Evolutionary conservation across 176 grass and related monocot species (phyloP), one percentile per base, ranked within the genome.

Genomic region (Triticum aestivum): DNA sequence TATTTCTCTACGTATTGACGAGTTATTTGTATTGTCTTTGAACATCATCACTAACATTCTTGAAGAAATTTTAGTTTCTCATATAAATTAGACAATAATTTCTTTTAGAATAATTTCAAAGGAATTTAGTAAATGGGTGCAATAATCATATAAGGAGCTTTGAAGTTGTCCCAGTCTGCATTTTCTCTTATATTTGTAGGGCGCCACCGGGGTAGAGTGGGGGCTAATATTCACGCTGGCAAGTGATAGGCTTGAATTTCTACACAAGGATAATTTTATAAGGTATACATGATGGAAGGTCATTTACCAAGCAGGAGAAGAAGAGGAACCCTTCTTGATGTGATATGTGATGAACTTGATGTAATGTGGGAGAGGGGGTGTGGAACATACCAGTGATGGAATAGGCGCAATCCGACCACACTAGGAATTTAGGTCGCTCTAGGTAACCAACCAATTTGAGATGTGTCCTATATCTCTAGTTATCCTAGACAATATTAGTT

Each of bases 281-380:
- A 79, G 82, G 79, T 84, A 65, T 88, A 9, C 95, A 87, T 6
- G 93, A 95, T 89, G 93, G 89, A 58, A 88, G 61, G 63, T 44
- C 42, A 18, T 97, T 95, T 79, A 27, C 79, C 27, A 74, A 86
- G 74, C 11, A 92, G 89, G 92, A 91, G 84, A 11, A 89, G 52
- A 74, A 89, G 21, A 81, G 52, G 69, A 68, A 59, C 2, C 79
- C 85, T 44, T 82, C 29, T 41, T 7, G 9, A 66, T 77, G 80
- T 70, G 88, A 78, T 20, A 56, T 65, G 30, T 87, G 61, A 69
- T 41, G 12, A 18, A 84, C 12, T 66, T 54, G 15, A 18, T 54
- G 15, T 44, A 44, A 44, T 44, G 41, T 44, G 41, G 9, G 41
- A 11, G 41, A 3, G 41, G 10, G 41, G 41, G 0, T n/a, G 8